Evolutionary conservation across 1,284 basidiomycete species (phyloP).

Genomic region (Trametes polyzona): DNA sequence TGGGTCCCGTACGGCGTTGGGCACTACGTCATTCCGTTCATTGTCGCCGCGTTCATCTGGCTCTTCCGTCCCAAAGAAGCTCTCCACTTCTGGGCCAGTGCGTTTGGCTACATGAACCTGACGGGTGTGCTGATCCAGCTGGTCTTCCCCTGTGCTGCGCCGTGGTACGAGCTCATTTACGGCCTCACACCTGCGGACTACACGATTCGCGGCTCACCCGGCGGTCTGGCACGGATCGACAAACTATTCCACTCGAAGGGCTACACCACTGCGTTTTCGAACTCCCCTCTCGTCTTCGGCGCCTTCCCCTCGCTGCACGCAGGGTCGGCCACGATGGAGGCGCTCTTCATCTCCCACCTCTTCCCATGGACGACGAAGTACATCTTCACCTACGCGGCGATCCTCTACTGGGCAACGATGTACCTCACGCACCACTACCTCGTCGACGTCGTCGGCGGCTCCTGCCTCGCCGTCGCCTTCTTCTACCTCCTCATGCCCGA

Average conservation of each 20-base stretch:
- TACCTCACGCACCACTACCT: conserved; percentile 98
- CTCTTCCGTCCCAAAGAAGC: conserved; percentile 80
- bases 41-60: conserved; percentile 80
- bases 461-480: conserved; percentile 84
- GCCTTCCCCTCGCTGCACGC: conserved; percentile 96
- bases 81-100: conserved; percentile 85
- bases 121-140: conserved; percentile 90
- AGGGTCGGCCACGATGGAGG: conserved; percentile 90
- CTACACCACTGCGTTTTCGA: conserved; percentile 87
- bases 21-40: conserved; percentile 86
- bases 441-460: conserved; percentile 94
- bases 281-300: conserved; percentile 94
- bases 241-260: conserved; percentile 79
- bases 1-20: conserved; percentile 97
- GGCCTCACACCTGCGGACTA: conserved; percentile 96
- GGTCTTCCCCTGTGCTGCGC: conserved; percentile 90
- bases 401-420: conserved; percentile 99
- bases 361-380: conserved; percentile 77
- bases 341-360: conserved; percentile 93
- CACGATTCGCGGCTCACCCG: conserved; percentile 89
- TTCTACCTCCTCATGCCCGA: conserved; percentile 92
- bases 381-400: conserved; percentile 86
- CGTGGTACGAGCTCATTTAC: conserved; percentile 98
- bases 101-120: conserved; percentile 95
- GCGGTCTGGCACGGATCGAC: conserved; percentile 93